Conservation (phyloP, 2,329 filamentous ascomycete genomes). For the Ilyonectria mors-panacis region DNA sequence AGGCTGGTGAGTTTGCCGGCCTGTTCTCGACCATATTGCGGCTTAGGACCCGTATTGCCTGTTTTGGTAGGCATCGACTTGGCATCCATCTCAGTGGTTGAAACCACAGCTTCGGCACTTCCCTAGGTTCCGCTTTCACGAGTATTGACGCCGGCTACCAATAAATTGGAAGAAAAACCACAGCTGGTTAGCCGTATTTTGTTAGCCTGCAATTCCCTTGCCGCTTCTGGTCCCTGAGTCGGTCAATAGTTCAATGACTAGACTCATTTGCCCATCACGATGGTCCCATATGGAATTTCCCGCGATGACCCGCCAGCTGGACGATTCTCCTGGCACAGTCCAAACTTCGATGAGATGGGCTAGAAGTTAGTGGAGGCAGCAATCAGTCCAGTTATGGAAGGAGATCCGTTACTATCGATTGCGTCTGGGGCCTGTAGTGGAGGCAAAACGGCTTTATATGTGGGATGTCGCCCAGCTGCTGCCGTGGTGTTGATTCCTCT, state of each 20-base stretch:
- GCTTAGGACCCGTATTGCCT: too few species aligned
- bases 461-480: background rate
- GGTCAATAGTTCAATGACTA: conserved; percentile 28
- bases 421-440: background rate
- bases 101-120: conserved; percentile 11
- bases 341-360: background rate
- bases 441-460: background rate
- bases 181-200: background rate
- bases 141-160: background rate
- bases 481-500: background rate
- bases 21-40: too few species aligned
- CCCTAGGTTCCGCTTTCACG: background rate
- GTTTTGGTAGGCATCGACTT: background rate
- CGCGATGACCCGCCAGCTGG: background rate
- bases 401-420: background rate
- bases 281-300: conserved; percentile 1
- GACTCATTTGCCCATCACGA: conserved; percentile 19
- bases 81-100: background rate
- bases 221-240: conserved; percentile 2
- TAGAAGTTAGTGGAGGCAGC: background rate
- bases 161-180: background rate
- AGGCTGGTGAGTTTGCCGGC: too few species aligned
- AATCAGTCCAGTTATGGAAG: background rate
- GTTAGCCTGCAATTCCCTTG: background rate
- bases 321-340: background rate